Evolutionary conservation across 176 grass and related monocot genomes (phyloP), one percentile per base, ranked within the genome.

Genomic region (Canna indica): DNA sequence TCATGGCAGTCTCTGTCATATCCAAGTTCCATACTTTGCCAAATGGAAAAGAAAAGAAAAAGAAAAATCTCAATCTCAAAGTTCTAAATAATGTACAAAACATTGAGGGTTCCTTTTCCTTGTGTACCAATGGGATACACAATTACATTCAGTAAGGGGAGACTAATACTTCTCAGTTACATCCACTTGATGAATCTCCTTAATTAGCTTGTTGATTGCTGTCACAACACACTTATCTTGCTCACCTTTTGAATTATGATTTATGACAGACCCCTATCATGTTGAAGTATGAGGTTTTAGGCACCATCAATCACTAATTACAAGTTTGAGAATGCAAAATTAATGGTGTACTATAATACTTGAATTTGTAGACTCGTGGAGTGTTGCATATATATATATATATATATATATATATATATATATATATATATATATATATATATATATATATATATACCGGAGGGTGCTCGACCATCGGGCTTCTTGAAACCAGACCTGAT

Each of bases 211-310:
- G 73, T 88, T 92, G 54, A 92, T 93, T 6, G 90, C 90, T 30
- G 81, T 85, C 14, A 79, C 85, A 36, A 93, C 85, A 31, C 90
- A 93, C 78, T 76, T 70, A 61, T 83, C 54, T 79, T 81, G 39
- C 78, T 79, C 47, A 12, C 83, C 83, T 11, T 71, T 57, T 0
- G 62, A 61, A 41, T 88, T 73, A 59, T 0, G 62, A 61, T 34
- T 88, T 73, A 59, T 93, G 90, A 59, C 90, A 93, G 59, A 86
- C 90, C 41, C 90, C 90, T 93, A 26, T 5, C n/a, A n/a, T n/a
- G n/a, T n/a, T n/a, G n/a, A n/a, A n/a, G n/a, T n/a, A n/a, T n/a
- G n/a, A n/a, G n/a, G n/a, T n/a, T n/a, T n/a, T n/a, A n/a, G n/a
- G n/a, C n/a, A n/a, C n/a, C n/a, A n/a, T n/a, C n/a, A n/a, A n/a